Evolutionary conservation across 495 filamentous ascomycete genomes (phyloP).

Genomic region (Neurospora discreta): DNA sequence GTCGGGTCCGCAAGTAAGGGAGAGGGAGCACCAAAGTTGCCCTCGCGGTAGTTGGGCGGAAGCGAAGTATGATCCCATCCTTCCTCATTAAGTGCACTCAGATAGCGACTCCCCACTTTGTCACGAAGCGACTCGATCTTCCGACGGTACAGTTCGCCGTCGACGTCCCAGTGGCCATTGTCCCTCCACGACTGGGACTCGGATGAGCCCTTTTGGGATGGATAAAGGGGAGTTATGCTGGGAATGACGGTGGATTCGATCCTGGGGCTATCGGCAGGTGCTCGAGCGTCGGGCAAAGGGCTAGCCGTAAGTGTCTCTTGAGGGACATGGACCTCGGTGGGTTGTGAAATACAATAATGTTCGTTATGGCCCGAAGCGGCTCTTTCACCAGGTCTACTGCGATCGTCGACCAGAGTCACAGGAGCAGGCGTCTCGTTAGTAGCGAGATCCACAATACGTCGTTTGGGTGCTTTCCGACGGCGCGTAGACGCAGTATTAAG

Average conservation of each 20-base stretch:
- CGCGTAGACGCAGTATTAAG: conserved; percentile 39
- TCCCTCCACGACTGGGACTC: conserved; percentile 30
- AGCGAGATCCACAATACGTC: conserved; percentile 76
- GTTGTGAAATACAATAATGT: conserved; percentile 34
- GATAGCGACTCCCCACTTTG: conserved; percentile 74
- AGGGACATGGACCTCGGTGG: conserved; percentile 20
- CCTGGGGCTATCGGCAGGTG: conserved; percentile 31
- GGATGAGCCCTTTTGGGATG: conserved; percentile 26
- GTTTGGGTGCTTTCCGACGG: conserved; percentile 45
- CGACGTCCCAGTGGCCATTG: conserved; percentile 51
- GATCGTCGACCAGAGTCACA: conserved; percentile 15
- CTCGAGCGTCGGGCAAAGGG: conserved; percentile 16
- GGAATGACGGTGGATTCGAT: conserved; percentile 33
- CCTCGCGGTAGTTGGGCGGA: conserved; percentile 21
- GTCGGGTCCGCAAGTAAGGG: conserved; percentile 31
- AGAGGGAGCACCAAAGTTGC: conserved; percentile 30
- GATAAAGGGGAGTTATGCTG: conserved; percentile 29
- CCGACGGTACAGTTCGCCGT: conserved; percentile 68
- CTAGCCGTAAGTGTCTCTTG: conserved; percentile 16
- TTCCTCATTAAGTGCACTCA: conserved; percentile 75
- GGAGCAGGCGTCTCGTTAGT: conserved; percentile 42
- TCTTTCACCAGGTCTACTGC: conserved; percentile 1
- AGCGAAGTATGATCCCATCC: conserved; percentile 38
- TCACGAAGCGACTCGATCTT: conserved; percentile 76
- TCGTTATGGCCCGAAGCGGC: conserved; percentile 13